Conservation (phyloP, 148 eudicot species). For the Amaranthus palmeri region DNA sequence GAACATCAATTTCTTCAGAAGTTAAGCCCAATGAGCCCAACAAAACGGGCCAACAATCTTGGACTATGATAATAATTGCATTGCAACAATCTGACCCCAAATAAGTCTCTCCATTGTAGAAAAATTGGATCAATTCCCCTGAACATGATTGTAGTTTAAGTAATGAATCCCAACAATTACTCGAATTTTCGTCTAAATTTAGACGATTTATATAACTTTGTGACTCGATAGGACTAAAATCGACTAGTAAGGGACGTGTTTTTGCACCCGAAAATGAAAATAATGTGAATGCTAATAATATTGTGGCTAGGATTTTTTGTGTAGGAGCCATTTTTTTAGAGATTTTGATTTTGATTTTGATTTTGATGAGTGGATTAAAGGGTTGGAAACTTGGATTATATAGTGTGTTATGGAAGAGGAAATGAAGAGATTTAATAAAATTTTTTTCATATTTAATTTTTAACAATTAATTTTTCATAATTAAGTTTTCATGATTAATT, state of each 20-base stretch:
- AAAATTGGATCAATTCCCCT: conserved; percentile 52
- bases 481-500: no score
- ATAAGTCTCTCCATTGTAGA: conserved; percentile 49
- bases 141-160: conserved; percentile 46
- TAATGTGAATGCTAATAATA: not conserved
- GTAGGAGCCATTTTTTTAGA: conserved; percentile 8
- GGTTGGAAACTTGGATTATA: conserved; percentile 9
- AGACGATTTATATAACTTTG: conserved; percentile 8
- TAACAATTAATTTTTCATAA: not conserved
- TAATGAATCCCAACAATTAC: conserved; percentile 49
- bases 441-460: no score
- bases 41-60: conserved; percentile 57
- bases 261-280: not conserved
- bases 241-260: conserved; percentile 1
- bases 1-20: conserved; percentile 41
- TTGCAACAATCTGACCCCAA: conserved; percentile 46
- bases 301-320: not conserved
- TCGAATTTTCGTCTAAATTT: conserved; percentile 17
- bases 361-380: not conserved
- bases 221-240: conserved; percentile 5
- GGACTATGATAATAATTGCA: conserved; percentile 41
- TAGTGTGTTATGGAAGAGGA: conserved; percentile 3
- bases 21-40: conserved; percentile 46
- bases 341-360: not conserved
- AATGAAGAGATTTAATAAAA: conserved; percentile 15